Evolutionary conservation across 1,139 yeast species (phyloP), one percentile per base, ranked within the genome.

Genomic region (Yamadazyma jaroonii): DNA sequence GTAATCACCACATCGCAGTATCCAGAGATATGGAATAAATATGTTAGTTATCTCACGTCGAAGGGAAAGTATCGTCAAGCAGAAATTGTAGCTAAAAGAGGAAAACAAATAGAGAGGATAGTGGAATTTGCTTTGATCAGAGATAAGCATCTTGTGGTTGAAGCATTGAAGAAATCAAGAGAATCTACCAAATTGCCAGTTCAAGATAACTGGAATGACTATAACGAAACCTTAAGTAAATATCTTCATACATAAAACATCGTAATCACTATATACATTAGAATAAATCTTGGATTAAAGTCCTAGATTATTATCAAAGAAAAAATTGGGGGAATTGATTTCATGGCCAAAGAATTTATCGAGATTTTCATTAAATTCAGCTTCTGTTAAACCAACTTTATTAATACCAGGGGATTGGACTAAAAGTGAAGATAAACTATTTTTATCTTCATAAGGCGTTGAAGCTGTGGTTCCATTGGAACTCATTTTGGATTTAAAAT

Each of bases 21-120:
- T 45, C 74, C 77, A 2, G 64, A 62, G 27, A 63, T 84, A 32
- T 85, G 94, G 90, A 53, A 81, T 20, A 72, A 79, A 36, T 83
- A 77, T 50, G 61, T 78, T 2, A 71, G 85, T 47, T 75, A 59
- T 46, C 61, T 62, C 34, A 49, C 75, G 1, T 31, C 37, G 6
- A 15, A 31, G 11, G 31, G 24, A 9, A 13, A 10, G 22, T 34
- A 23, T 23, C 27, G 34, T 9, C 13, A 24, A 8, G 38, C 38
- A 7, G 33, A 31, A 31, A 28, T 30, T 13, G 35, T 38, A 7
- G 27, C 29, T 3, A 28, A 31, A 12, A 34, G 29, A 11, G 29
- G 31, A 12, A 12, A 6, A n/a, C 6, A 10, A 5, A 9, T 33
- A 3, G 24, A 17, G 24, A 17, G 25, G 11, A 17, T 32, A 25